Base-by-base conservation (phyloP, 163 green algal species). In the Trebouxia gelatinosa region DNA sequence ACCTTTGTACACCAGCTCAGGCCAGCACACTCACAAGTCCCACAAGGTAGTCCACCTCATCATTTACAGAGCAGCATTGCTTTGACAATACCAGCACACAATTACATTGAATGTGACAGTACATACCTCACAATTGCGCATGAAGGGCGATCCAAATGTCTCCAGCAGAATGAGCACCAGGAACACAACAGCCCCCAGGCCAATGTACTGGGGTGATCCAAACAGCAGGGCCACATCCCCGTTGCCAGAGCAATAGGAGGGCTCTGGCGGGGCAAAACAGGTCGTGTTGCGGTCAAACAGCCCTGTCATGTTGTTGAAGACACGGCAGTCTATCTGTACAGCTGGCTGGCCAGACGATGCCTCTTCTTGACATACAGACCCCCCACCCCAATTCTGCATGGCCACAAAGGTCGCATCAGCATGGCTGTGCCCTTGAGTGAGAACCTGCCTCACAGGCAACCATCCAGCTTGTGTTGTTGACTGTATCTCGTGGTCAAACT, bases 131-230 rank as follows among this genome's bases (percentile, higher is more conserved):
- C 77, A 79, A 78, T 96, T 97, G 37, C 89, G 86, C 79, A 96
- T 88, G 81, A 95, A 95, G 46, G 91, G 92, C 2, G 84, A 92
- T 51, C 93, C 92, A 75, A 95, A 96, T 17, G 96, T 57, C 78
- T 85, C 80, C 34, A 84, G 70, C 21, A 77, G 40, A 7, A 96
- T 72, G 28, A 96, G 85, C 26, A 87, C 84, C 54, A 87, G 57
- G 77, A 93, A 89, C 13, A 93, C 83, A 5, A 82, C 77, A 39
- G 90, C 87, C 1, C 92, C 92, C 43, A 96, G 80, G 58, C 92
- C 79, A 6, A 97, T 65, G 82, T 95, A 97, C n/a, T 89, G 50
- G 16, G 79, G 51, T 16, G 70, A 84, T 37, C 92, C 93, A 75
- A 93, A 97, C 0, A 77, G 80, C 48, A 96, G 87, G 34, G 82